phyloP scores from a whole-genome alignment of 352 stramenopile genomes.

The Discostella stelligera region DNA sequence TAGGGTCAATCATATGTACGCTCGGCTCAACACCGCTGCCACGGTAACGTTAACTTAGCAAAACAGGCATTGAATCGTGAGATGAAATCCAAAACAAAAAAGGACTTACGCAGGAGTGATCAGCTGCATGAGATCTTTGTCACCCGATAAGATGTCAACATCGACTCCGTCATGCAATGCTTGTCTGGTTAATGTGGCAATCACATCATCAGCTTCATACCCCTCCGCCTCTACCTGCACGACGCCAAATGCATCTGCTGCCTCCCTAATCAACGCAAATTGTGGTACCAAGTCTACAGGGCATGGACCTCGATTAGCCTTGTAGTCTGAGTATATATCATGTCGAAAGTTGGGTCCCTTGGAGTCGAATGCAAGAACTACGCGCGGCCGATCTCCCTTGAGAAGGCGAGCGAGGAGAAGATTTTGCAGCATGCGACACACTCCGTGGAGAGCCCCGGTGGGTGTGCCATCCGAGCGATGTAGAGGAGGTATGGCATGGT shows the following conservation, averaged over 20 bases:
- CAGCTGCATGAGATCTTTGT: constrained; percentile 86
- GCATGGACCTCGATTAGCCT: constrained; percentile 66
- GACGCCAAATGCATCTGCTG: constrained; percentile 71
- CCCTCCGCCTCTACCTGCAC: constrained; percentile 61
- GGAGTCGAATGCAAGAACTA: constrained; percentile 69
- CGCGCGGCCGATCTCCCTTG: constrained; percentile 52
- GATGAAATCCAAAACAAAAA: constrained; percentile 8
- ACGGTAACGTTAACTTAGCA: constrained; percentile 7
- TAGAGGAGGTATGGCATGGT: constrained; percentile 79
- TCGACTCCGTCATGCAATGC: constrained; percentile 59
- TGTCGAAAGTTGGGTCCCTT: constrained; percentile 65
- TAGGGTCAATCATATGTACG: constrained; percentile 78
- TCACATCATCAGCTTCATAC: constrained; percentile 85
- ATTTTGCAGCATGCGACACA: constrained; percentile 82
- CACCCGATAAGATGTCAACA: constrained; percentile 77
- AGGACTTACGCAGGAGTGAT: constrained; percentile 50
- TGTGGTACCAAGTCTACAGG: constrained; percentile 80
- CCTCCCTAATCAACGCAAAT: constrained; percentile 70
- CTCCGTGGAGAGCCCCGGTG: constrained; percentile 73
- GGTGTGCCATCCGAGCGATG: constrained; percentile 76
- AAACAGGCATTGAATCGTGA: constrained; percentile 1
- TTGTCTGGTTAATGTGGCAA: constrained; percentile 73
- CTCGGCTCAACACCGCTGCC: constrained; percentile 22
- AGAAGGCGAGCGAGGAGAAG: constrained; percentile 64
- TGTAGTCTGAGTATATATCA: constrained; percentile 78